phyloP scores from a whole-genome alignment of 176 grass and related monocot species.

The Phoenix dactylifera region DNA sequence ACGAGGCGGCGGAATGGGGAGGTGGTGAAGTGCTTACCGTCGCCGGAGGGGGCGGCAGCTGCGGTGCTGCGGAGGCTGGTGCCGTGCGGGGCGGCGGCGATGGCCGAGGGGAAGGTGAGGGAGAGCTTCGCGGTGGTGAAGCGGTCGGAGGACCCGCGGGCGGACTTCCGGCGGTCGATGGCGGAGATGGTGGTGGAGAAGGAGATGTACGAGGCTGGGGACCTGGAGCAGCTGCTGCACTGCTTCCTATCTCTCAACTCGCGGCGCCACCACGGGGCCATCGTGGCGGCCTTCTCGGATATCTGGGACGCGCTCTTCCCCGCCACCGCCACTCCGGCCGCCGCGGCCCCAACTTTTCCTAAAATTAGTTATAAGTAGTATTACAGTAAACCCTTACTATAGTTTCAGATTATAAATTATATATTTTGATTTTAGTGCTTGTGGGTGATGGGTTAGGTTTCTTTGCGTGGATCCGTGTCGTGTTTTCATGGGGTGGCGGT shows the following conservation, averaged over 20 bases:
- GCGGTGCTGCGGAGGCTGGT: background rate
- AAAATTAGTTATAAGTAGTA: no score
- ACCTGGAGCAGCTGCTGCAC: slow-evolving; percentile 63
- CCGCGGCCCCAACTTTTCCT: slow-evolving; percentile 4
- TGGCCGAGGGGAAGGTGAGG: slow-evolving; percentile 1
- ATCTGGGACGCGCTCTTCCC: slow-evolving; percentile 71
- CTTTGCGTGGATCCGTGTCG: no score
- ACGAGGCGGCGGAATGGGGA: background rate
- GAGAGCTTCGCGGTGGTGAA: slow-evolving; percentile 82
- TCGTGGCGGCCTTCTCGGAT: slow-evolving; percentile 63
- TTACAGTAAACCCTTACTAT: no score
- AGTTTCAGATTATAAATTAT: no score
- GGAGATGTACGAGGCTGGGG: slow-evolving; percentile 62
- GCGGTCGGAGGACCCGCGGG: slow-evolving; percentile 63
- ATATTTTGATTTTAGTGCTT: no score
- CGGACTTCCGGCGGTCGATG: slow-evolving; percentile 81
- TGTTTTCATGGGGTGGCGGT: no score
- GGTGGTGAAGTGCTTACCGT: background rate
- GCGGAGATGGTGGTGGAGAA: slow-evolving; percentile 78
- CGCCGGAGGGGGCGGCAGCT: background rate
- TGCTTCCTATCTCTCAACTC: slow-evolving; percentile 81
- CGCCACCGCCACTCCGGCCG: background rate
- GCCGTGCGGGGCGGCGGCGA: background rate
- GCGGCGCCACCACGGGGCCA: slow-evolving; percentile 48
- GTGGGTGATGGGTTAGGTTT: no score